A percentile compares a stretch with the other conserved stretches of the same genome.
These are phyloP conservation scores for Boletus reticulatus DNA, from an alignment of 768 basidiomycete species.

Conservation along the genomic window DNA sequence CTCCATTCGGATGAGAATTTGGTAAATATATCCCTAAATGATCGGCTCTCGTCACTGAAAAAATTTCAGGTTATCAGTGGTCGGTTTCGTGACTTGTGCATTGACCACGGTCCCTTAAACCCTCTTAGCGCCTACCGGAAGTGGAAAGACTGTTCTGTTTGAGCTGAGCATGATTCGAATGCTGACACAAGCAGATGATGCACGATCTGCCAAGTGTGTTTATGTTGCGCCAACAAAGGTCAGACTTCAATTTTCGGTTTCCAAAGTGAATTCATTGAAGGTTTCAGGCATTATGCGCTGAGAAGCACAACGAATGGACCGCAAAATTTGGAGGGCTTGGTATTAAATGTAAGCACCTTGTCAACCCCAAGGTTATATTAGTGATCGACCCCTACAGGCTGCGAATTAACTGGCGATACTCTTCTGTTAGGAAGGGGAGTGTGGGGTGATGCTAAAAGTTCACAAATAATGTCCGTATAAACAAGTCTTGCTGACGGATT, in stretches of 20 bases:
- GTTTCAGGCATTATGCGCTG: conserved; percentile 78
- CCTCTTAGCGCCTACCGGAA: conserved; percentile 83
- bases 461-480: conserved; percentile 72
- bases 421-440: conserved; percentile 59
- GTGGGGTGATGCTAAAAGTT: conserved; percentile 72
- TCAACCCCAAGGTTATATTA: neutral
- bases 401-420: conserved; percentile 92
- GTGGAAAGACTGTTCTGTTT: conserved; percentile 94
- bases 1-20: conserved; percentile 60
- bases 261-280: neutral
- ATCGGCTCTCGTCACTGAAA: conserved; percentile 9
- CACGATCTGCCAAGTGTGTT: conserved; percentile 60
- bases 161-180: conserved; percentile 86
- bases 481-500: neutral
- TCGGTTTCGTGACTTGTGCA: conserved; percentile 27
- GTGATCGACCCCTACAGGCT: conserved; percentile 46
- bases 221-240: conserved; percentile 96
- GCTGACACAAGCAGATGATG: conserved; percentile 43
- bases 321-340: conserved; percentile 75
- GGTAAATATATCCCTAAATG: conserved; percentile 35
- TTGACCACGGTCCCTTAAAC: conserved; percentile 3
- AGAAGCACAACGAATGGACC: conserved; percentile 82
- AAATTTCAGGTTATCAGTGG: conserved; percentile 65
- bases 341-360: conserved; percentile 57
- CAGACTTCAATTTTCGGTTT: neutral